phyloP scores from a whole-genome alignment of 2,329 filamentous ascomycete species.

The Fusarium hainanense region DNA sequence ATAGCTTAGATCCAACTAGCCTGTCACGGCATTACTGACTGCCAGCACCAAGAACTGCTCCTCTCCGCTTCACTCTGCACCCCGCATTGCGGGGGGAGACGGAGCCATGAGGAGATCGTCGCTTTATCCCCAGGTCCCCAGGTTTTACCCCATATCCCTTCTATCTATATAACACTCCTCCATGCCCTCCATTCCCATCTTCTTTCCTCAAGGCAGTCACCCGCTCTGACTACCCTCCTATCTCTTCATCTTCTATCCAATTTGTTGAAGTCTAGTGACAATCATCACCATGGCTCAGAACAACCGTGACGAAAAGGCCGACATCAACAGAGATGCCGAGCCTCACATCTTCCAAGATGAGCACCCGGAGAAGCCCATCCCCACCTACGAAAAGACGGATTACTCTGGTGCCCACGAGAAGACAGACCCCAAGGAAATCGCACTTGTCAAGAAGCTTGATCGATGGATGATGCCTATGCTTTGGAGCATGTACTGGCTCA shows the following conservation, averaged over 20 bases:
- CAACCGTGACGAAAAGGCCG: conserved; percentile 20
- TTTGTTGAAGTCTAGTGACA: not conserved
- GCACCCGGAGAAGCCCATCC: conserved; percentile 31
- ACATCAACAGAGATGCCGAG: conserved; percentile 21
- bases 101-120: conserved; percentile 8
- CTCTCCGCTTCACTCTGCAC: conserved; percentile 19
- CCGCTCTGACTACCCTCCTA: conserved; percentile 22
- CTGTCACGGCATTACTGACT: conserved; percentile 6
- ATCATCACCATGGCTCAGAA: conserved; percentile 18
- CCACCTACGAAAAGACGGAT: conserved; percentile 36
- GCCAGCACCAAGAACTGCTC: not conserved
- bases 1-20: conserved; percentile 12
- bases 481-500: conserved; percentile 57
- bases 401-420: conserved; percentile 46
- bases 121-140: conserved; percentile 4
- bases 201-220: conserved; percentile 30
- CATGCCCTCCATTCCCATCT: not conserved
- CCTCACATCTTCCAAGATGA: conserved; percentile 39
- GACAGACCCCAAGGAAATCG: conserved; percentile 44
- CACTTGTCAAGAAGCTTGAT: conserved; percentile 43
- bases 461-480: conserved; percentile 50
- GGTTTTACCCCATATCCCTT: not conserved
- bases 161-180: conserved; percentile 25
- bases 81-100: conserved; percentile 29
- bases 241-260: not conserved